Percentiles rank a stretch among this genome's conserved stretches.
Conservation (phyloP, 805 yeast species). For the Teunomyces kruisii region DNA sequence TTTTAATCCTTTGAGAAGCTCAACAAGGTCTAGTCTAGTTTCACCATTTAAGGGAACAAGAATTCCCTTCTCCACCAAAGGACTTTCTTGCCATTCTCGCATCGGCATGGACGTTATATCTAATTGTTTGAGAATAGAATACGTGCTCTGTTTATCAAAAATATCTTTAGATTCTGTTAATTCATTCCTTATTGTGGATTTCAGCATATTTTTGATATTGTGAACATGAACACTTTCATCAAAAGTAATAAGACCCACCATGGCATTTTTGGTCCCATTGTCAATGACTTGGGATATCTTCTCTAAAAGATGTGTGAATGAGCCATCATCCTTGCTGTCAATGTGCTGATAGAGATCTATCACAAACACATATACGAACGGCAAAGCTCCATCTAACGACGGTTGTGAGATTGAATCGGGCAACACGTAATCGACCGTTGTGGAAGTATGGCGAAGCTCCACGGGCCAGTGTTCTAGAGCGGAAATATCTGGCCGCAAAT, state of each 20-base stretch:
- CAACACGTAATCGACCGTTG: constrained; percentile 32
- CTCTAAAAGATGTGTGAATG: constrained; percentile 14
- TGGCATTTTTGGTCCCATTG: constrained; percentile 14
- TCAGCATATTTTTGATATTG: constrained; percentile 1
- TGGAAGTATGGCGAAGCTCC: constrained; percentile 23
- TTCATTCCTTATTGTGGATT: not conserved
- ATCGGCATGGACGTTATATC: constrained; percentile 1
- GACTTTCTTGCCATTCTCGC: constrained; percentile 11
- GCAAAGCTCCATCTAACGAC: constrained; percentile 7
- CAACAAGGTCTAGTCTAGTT: constrained; percentile 8
- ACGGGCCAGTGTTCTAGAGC: constrained; percentile 24
- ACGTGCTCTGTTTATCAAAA: constrained; percentile 4
- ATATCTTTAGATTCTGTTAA: not conserved
- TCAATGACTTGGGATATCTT: constrained; percentile 14
- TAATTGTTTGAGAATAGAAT: constrained; percentile 3
- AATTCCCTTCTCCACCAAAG: constrained; percentile 9
- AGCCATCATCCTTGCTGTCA: constrained; percentile 17
- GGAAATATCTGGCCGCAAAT: constrained; percentile 12
- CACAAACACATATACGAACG: constrained; percentile 21
- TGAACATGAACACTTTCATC: constrained; percentile 28
- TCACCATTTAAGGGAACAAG: constrained; percentile 9
- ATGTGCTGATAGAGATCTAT: constrained; percentile 32
- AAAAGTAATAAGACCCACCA: constrained; percentile 28
- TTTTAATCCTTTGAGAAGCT: constrained; percentile 12
- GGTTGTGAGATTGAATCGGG: constrained; percentile 25